Conservation (phyloP, 2,329 filamentous ascomycete genomes). For the Periconia macrospinosa region DNA sequence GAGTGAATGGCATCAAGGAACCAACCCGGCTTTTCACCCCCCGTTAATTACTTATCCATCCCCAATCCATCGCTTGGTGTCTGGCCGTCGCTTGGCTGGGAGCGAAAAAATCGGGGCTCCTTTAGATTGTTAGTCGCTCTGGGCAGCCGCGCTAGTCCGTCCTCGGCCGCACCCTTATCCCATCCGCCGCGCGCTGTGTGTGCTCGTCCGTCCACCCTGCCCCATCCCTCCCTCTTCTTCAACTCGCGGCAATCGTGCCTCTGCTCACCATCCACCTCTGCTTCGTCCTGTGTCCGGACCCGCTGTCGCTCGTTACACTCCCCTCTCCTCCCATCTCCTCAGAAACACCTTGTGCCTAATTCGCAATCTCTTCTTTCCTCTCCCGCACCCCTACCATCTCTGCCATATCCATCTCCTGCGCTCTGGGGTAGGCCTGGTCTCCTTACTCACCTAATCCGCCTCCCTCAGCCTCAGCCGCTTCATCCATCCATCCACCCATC, state of each 20-base stretch:
- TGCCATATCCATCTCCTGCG: not conserved
- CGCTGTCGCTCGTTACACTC: conserved; percentile 3
- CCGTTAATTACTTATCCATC: no score
- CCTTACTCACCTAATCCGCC: conserved; percentile 1
- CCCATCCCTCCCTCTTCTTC: conserved; percentile 4
- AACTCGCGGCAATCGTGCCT: conserved; percentile 2
- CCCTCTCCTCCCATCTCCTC: not conserved
- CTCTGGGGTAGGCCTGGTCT: not conserved
- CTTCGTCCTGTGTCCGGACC: conserved; percentile 3
- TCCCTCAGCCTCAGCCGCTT: conserved; percentile 1
- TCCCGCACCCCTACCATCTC: not conserved
- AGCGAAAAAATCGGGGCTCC: not conserved
- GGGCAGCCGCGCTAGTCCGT: conserved; percentile 2
- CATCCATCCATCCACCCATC: no score
- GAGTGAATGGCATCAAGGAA: no score
- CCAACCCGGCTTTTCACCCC: not conserved
- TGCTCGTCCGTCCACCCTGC: not conserved
- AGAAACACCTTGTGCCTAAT: not conserved
- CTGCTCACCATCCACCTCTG: conserved; percentile 1
- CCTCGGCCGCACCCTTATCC: conserved; percentile 1
- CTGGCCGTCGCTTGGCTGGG: not conserved
- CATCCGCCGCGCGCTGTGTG: not conserved
- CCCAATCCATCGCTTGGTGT: not conserved
- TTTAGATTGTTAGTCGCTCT: conserved; percentile 1
- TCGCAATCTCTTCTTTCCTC: not conserved